phyloP scores from a whole-genome alignment of 1,284 basidiomycete genomes.

The Cutaneotrichosporon arboriforme region DNA sequence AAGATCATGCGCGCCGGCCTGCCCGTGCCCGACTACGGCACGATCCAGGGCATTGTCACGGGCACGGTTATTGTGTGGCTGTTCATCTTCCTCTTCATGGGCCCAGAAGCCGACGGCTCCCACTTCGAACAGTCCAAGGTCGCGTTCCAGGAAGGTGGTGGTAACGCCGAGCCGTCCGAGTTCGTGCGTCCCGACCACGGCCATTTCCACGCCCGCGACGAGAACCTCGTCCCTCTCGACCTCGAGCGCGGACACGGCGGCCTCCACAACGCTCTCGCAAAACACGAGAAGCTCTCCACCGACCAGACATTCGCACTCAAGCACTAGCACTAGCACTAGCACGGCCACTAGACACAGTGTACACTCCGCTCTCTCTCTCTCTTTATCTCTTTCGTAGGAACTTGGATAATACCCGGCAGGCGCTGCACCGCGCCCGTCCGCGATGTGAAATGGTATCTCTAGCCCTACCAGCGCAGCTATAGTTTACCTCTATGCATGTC shows the following conservation, averaged over 20 bases:
- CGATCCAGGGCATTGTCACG: conserved; percentile 79
- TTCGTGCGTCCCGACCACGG: conserved; percentile 10
- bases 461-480: no score
- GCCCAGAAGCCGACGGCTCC: conserved; percentile 58
- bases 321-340: conserved; percentile 10
- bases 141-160: conserved; percentile 71
- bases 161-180: conserved; percentile 50
- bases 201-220: background rate
- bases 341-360: conserved; percentile 49
- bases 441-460: no score
- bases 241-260: background rate
- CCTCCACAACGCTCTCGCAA: background rate
- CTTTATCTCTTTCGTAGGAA: conserved; percentile 23
- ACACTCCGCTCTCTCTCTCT: conserved; percentile 60
- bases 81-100: conserved; percentile 50
- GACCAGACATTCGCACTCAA: conserved; percentile 1
- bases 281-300: conserved; percentile 1
- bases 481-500: no score
- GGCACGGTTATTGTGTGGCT: conserved; percentile 52
- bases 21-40: conserved; percentile 66
- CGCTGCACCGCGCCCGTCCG: no score
- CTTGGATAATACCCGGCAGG: no score
- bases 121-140: conserved; percentile 77
- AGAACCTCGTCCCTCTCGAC: conserved; percentile 3
- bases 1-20: conserved; percentile 34